These are phyloP conservation scores for Seminavis robusta DNA, from an alignment of 108 stramenopile species.

Conservation along the genomic window DNA sequence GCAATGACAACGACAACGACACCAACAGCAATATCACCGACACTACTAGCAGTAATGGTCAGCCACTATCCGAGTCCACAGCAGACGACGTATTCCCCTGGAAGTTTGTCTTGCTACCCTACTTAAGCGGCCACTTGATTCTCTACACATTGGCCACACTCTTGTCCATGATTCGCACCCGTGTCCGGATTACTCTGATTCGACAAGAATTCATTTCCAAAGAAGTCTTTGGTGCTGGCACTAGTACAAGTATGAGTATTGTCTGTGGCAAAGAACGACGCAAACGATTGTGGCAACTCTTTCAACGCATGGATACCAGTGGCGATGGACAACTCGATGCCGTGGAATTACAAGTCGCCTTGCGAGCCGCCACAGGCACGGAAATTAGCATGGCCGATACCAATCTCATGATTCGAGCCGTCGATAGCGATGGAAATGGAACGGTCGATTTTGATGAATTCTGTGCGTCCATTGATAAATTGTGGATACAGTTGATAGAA, in stretches of 20 bases:
- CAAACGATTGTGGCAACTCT: not conserved
- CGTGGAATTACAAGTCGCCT: not conserved
- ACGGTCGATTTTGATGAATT: constrained; percentile 6
- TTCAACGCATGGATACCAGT: not conserved
- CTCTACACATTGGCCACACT: constrained; percentile 6
- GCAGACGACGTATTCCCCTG: constrained; percentile 2
- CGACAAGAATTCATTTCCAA: not conserved
- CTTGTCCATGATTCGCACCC: not conserved
- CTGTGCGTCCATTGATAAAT: no score
- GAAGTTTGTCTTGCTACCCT: constrained; percentile 2
- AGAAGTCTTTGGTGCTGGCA: not conserved
- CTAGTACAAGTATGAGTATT: not conserved
- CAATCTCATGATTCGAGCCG: not conserved
- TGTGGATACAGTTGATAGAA: no score
- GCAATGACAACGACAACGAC: not conserved
- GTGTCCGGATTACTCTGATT: not conserved
- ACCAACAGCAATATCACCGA: not conserved
- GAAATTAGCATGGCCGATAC: constrained; percentile 1
- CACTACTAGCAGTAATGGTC: not conserved
- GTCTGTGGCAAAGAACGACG: not conserved
- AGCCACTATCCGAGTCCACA: not conserved
- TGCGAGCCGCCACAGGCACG: not conserved
- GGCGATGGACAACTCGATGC: constrained; percentile 3
- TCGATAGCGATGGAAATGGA: constrained; percentile 5
- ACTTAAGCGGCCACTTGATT: constrained; percentile 2